Percentiles rank a stretch among this genome's conserved stretches.
Evolutionary conservation across 2,329 filamentous ascomycete species (phyloP).

Genomic region (Monosporascus sp.): DNA sequence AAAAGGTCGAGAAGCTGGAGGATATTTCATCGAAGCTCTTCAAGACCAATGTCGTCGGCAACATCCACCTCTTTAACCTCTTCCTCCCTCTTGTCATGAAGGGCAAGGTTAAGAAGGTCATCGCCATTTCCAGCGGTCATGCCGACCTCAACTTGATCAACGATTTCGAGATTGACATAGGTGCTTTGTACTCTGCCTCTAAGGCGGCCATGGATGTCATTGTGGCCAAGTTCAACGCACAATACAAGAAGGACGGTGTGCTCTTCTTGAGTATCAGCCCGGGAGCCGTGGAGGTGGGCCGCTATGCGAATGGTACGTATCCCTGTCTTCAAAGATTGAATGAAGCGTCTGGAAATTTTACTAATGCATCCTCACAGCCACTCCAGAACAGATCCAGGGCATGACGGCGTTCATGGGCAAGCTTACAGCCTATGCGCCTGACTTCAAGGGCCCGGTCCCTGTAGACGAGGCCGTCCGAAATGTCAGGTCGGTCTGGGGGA

Average conservation of each 20-base stretch:
- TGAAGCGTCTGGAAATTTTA: neutral
- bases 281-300: slow-evolving; percentile 37
- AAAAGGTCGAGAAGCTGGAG: slow-evolving; percentile 27
- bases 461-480: slow-evolving; percentile 10
- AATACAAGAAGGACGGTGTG: slow-evolving; percentile 44
- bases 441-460: slow-evolving; percentile 15
- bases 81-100: slow-evolving; percentile 47
- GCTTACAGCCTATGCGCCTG: slow-evolving; percentile 17
- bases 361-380: slow-evolving; percentile 1
- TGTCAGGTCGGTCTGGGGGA: slow-evolving; percentile 14
- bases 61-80: slow-evolving; percentile 44
- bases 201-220: slow-evolving; percentile 37
- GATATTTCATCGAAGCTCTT: slow-evolving; percentile 26
- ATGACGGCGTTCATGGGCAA: slow-evolving; percentile 6
- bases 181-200: slow-evolving; percentile 28
- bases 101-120: slow-evolving; percentile 45
- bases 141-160: slow-evolving; percentile 30
- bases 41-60: slow-evolving; percentile 43
- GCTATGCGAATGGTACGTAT: neutral
- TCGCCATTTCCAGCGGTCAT: slow-evolving; percentile 40
- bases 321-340: slow-evolving; percentile 17
- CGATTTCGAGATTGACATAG: slow-evolving; percentile 11
- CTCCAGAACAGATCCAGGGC: slow-evolving; percentile 1
- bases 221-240: slow-evolving; percentile 46
- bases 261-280: slow-evolving; percentile 49